A percentile compares a stretch with the other conserved stretches of the same genome.
Conservation (phyloP, 306 rosid species). For the Trichosanthes cucumerina region DNA sequence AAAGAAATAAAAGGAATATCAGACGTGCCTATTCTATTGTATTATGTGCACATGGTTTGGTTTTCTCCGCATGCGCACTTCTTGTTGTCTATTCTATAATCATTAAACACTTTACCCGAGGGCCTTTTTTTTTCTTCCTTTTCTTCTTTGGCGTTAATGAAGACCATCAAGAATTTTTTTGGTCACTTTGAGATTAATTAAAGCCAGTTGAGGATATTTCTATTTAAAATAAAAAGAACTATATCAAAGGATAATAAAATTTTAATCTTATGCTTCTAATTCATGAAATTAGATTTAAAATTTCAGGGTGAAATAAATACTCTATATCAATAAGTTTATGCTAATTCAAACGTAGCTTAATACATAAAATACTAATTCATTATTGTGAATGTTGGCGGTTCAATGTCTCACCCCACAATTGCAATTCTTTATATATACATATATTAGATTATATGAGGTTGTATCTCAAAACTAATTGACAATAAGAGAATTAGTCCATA, state of each 20-base stretch:
- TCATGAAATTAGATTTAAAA: not conserved
- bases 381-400: too few relatives aligned
- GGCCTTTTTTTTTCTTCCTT: not conserved
- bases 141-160: not conserved
- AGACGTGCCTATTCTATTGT: not conserved
- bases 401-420: too few relatives aligned
- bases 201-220: not conserved
- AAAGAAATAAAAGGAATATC: not conserved
- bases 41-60: not conserved
- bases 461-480: too few relatives aligned
- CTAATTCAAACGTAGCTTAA: too few relatives aligned
- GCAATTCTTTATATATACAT: too few relatives aligned
- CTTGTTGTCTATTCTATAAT: not conserved
- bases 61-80: not conserved
- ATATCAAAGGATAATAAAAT: too few relatives aligned
- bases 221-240: not conserved
- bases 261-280: too few relatives aligned
- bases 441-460: too few relatives aligned
- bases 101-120: not conserved
- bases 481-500: too few relatives aligned
- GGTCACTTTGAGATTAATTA: not conserved
- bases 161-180: not conserved
- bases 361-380: too few relatives aligned
- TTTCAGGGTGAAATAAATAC: too few relatives aligned
- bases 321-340: not conserved